These are phyloP conservation scores for Bruguiera gymnorhiza DNA, from an alignment of 345 rosid species.

Conservation along the genomic window DNA sequence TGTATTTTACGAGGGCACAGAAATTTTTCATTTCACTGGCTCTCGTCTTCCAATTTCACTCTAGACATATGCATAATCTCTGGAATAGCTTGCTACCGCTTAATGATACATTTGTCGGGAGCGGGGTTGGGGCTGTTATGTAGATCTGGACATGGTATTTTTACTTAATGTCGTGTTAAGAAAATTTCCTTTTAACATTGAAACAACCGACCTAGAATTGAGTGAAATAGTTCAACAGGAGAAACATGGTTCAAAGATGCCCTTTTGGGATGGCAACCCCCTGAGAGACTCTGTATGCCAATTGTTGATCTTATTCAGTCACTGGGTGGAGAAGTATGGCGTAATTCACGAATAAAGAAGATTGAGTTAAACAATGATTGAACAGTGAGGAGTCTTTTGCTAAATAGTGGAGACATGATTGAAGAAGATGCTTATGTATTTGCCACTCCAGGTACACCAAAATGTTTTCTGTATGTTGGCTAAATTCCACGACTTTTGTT, in stretches of 20 bases:
- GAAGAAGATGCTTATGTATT: constrained; percentile 86
- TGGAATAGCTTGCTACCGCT: background rate
- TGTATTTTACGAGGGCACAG: background rate
- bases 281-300: constrained; percentile 93
- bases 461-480: background rate
- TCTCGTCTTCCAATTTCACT: background rate
- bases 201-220: constrained; percentile 13
- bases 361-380: constrained; percentile 79
- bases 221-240: constrained; percentile 47
- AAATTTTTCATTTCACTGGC: background rate
- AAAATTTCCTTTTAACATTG: background rate
- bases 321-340: constrained; percentile 75
- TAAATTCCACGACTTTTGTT: background rate
- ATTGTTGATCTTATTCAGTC: constrained; percentile 69
- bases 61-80: background rate
- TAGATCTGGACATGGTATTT: background rate
- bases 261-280: constrained; percentile 97
- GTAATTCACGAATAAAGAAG: constrained; percentile 76
- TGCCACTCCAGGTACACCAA: constrained; percentile 75
- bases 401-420: constrained; percentile 57
- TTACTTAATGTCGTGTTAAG: background rate
- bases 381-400: constrained; percentile 65
- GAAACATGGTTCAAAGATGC: constrained; percentile 97
- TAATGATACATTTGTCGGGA: background rate
- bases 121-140: background rate